phyloP scores from a whole-genome alignment of 139 green algal species.

The Medakamo hakoo region DNA sequence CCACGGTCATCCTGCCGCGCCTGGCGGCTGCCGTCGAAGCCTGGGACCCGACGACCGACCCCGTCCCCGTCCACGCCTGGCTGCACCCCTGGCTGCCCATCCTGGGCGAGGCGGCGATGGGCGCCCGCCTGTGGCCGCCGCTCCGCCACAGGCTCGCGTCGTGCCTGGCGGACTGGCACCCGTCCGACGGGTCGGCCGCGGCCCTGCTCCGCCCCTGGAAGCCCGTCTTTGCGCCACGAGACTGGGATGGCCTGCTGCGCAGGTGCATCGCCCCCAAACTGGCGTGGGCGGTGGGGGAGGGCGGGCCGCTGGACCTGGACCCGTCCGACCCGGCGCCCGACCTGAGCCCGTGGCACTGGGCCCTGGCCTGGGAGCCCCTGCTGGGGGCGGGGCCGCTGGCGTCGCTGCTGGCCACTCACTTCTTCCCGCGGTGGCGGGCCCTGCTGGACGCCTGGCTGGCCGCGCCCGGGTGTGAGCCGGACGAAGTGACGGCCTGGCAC shows the following conservation, averaged over 20 bases:
- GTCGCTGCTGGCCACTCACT: constrained; percentile 33
- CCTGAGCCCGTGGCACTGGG: constrained; percentile 63
- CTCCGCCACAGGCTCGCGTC: constrained; percentile 63
- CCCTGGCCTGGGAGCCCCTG: constrained; percentile 55
- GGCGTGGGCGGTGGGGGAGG: constrained; percentile 29
- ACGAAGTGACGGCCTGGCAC: constrained; percentile 76
- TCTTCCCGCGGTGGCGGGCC: constrained; percentile 72
- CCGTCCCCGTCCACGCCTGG: constrained; percentile 81
- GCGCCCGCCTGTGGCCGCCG: constrained; percentile 59
- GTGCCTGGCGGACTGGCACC: constrained; percentile 70
- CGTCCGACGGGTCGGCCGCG: constrained; percentile 53
- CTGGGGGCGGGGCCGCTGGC: not conserved
- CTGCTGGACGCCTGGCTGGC: constrained; percentile 74
- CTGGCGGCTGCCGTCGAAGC: constrained; percentile 50
- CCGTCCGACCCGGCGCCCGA: constrained; percentile 62
- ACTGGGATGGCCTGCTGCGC: constrained; percentile 68
- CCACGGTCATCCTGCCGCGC: constrained; percentile 65
- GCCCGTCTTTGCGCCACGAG: constrained; percentile 20
- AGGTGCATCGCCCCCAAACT: constrained; percentile 80
- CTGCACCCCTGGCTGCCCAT: constrained; percentile 90
- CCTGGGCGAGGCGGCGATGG: constrained; percentile 47
- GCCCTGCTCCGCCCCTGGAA: constrained; percentile 76
- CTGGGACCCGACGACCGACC: constrained; percentile 78
- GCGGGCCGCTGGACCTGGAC: constrained; percentile 43
- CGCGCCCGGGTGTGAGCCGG: constrained; percentile 46